Evolutionary conservation across 768 basidiomycete species (phyloP).

Genomic region (Fomitopsis serialis): DNA sequence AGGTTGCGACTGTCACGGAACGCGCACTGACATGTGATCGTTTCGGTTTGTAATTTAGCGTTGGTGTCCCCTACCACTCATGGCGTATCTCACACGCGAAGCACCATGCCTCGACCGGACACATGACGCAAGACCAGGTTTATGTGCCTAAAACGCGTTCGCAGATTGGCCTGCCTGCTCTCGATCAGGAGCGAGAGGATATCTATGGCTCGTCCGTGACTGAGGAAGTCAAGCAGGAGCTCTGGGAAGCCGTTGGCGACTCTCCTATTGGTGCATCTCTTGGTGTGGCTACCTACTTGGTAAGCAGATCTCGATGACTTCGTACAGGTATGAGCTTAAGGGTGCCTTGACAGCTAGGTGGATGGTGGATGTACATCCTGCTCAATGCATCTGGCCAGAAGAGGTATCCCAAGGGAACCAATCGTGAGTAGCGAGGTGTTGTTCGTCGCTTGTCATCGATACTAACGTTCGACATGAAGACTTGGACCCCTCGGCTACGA

Average conservation of each 20-base stretch:
- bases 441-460: neutral
- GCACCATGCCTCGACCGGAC: conserved; percentile 92
- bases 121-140: conserved; percentile 94
- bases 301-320: conserved; percentile 19
- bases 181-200: conserved; percentile 67
- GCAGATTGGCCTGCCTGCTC: conserved; percentile 53
- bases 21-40: conserved; percentile 19
- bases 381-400: conserved; percentile 82
- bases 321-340: neutral
- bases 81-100: conserved; percentile 94
- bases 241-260: conserved; percentile 87
- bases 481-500: conserved; percentile 70
- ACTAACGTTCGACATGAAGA: conserved; percentile 32
- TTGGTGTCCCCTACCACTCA: conserved; percentile 94
- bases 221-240: conserved; percentile 62
- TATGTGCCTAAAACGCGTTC: conserved; percentile 91
- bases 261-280: conserved; percentile 72
- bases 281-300: conserved; percentile 53
- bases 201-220: conserved; percentile 57
- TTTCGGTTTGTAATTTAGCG: conserved; percentile 34
- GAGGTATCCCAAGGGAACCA: conserved; percentile 73
- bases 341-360: conserved; percentile 46
- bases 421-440: conserved; percentile 48
- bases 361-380: conserved; percentile 84
- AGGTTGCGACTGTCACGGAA: neutral